These are phyloP conservation scores for Saussurea involucrata DNA, from an alignment of 129 eudicot species.

Conservation along the genomic window DNA sequence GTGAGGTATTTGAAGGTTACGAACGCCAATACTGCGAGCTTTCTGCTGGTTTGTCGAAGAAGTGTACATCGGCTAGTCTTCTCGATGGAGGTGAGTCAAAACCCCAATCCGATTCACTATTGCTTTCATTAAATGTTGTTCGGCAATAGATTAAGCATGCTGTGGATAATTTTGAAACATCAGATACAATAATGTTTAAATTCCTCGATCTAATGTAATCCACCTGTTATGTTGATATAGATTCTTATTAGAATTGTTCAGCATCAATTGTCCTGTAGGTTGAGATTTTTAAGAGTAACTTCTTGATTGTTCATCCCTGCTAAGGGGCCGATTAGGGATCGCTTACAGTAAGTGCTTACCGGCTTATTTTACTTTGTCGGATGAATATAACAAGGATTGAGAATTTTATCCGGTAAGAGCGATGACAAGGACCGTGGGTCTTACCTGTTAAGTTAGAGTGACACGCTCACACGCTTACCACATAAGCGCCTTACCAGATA, in stretches of 20 bases:
- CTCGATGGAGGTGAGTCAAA: conserved; percentile 45
- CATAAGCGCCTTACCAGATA: too few species aligned
- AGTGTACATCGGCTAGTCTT: conserved; percentile 51
- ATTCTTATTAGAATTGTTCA: conserved; percentile 1
- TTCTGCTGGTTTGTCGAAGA: conserved; percentile 56
- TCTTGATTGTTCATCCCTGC: neutral
- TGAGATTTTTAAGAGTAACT: neutral
- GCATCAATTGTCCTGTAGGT: neutral
- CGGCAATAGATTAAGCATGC: neutral
- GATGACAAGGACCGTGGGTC: too few species aligned
- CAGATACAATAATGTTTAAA: neutral
- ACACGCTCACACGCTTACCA: too few species aligned
- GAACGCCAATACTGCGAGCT: conserved; percentile 76
- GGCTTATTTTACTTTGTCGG: too few species aligned
- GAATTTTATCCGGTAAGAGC: too few species aligned
- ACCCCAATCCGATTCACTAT: neutral
- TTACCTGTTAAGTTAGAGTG: too few species aligned
- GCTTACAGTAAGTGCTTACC: too few species aligned
- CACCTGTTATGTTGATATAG: conserved; percentile 1
- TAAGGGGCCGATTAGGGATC: too few species aligned
- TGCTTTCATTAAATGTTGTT: neutral
- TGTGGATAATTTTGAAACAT: neutral
- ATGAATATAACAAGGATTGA: too few species aligned
- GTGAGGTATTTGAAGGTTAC: conserved; percentile 59
- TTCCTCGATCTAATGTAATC: neutral